Percentiles rank a stretch among this genome's conserved stretches.
phyloP scores from a whole-genome alignment of 192 early-diverging fungal genomes.

The Mortierella hygrophila region DNA sequence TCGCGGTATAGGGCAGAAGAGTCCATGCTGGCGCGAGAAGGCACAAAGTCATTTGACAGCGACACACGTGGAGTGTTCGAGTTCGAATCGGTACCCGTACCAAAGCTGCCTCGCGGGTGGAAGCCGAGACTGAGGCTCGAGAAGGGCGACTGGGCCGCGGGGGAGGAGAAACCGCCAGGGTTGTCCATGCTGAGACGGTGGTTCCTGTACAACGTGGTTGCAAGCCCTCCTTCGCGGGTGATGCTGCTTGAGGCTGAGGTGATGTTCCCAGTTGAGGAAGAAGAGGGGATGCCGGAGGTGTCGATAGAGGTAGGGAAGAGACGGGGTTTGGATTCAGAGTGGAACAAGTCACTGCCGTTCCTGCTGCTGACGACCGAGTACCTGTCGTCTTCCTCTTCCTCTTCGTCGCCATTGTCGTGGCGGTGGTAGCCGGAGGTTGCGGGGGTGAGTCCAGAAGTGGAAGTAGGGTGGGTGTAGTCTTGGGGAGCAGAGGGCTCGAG shows the following conservation, averaged over 20 bases:
- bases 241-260: no score
- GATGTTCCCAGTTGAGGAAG: neutral
- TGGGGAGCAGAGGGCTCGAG: neutral
- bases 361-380: constrained; percentile 8
- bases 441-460: neutral
- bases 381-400: constrained; percentile 11
- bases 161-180: neutral
- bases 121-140: neutral
- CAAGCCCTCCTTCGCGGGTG: constrained; percentile 1
- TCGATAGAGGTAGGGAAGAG: neutral
- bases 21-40: constrained; percentile 11
- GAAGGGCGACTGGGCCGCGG: neutral
- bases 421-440: neutral
- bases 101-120: neutral
- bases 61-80: neutral
- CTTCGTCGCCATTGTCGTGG: neutral
- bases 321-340: neutral
- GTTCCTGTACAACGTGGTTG: constrained; percentile 1
- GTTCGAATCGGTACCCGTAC: neutral
- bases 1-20: neutral
- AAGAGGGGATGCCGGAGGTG: neutral
- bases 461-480: neutral
- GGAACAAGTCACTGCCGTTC: constrained; percentile 28
- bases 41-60: neutral
- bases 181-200: neutral